These are phyloP conservation scores for Selaginella tamariscina DNA, from an alignment of 75 land plant species.

Conservation along the genomic window DNA sequence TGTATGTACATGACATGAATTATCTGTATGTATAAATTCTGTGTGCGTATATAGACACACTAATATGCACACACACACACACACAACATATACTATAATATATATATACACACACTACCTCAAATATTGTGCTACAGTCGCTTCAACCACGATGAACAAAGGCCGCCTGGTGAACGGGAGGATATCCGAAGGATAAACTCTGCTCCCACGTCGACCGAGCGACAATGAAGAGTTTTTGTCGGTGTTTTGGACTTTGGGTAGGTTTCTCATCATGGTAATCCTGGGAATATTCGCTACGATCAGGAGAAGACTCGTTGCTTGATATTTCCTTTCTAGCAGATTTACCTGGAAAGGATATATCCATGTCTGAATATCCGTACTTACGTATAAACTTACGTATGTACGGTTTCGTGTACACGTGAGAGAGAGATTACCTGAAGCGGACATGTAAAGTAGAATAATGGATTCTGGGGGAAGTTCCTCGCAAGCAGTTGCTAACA, in stretches of 20 bases:
- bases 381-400: no score
- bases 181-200: conserved; percentile 66
- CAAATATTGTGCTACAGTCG: conserved; percentile 81
- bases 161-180: conserved; percentile 92
- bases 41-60: no score
- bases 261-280: no score
- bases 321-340: background rate
- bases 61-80: background rate
- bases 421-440: conserved; percentile 26
- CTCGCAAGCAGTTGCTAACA: conserved; percentile 59
- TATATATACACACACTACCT: conserved; percentile 69
- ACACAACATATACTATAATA: background rate
- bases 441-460: conserved; percentile 67
- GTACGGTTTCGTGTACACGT: background rate
- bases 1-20: no score
- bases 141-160: conserved; percentile 86
- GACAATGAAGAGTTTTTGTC: background rate
- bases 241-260: no score
- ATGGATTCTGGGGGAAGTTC: conserved; percentile 68
- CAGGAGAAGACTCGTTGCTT: background rate
- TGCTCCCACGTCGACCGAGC: background rate
- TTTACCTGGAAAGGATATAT: background rate
- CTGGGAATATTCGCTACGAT: background rate
- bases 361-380: no score
- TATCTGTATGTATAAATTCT: no score